phyloP scores from a whole-genome alignment of 768 basidiomycete species.

The Sutorius australiensis region DNA sequence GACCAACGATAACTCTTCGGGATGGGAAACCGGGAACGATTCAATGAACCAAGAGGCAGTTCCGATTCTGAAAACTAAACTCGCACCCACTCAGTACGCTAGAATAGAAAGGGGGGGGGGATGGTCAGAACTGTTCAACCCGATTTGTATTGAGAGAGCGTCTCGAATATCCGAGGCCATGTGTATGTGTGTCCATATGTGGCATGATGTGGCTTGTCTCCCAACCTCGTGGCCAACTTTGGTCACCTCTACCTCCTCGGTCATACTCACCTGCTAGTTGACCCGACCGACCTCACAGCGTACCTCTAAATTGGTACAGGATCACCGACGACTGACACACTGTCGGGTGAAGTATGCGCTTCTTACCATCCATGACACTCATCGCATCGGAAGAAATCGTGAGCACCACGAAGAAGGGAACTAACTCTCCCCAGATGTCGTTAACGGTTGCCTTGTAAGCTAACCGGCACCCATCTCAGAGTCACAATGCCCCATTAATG shows the following conservation, averaged over 20 bases:
- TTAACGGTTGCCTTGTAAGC: not conserved
- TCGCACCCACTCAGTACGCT: not conserved
- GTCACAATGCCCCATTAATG: not conserved
- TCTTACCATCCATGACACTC: not conserved
- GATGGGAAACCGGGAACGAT: too few relatives aligned
- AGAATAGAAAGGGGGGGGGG: too few relatives aligned
- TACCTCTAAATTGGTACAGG: not conserved
- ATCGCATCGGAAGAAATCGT: slow-evolving; percentile 1
- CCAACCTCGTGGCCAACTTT: not conserved
- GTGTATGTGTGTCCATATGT: not conserved
- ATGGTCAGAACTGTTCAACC: not conserved
- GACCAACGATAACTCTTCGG: too few relatives aligned
- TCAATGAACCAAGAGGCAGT: too few relatives aligned
- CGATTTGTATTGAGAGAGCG: not conserved
- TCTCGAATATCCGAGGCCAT: not conserved
- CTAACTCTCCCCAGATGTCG: not conserved
- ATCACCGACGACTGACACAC: not conserved
- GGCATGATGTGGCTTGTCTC: not conserved
- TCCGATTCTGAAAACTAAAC: not conserved
- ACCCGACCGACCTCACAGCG: too few relatives aligned
- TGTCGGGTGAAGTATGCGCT: not conserved
- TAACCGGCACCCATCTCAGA: not conserved
- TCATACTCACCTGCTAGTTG: not conserved
- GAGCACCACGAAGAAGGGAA: not conserved
- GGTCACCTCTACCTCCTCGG: not conserved